Conservation (phyloP, 2,329 filamentous ascomycete genomes). For the Beauveria asiatica region DNA sequence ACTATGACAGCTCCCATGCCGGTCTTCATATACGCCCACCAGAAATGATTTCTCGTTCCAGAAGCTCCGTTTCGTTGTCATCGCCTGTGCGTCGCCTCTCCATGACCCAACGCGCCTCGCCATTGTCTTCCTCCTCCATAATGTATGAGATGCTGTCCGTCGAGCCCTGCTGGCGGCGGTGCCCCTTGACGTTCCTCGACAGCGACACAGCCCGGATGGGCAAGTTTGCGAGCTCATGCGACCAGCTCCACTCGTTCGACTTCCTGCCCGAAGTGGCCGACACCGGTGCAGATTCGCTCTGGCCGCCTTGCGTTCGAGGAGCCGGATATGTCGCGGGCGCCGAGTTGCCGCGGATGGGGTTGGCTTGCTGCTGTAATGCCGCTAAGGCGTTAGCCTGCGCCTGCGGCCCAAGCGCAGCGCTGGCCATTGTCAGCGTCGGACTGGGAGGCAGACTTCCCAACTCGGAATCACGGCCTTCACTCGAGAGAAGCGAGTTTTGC, state of each 20-base stretch:
- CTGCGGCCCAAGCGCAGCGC: slow-evolving; percentile 18
- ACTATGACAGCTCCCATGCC: neutral
- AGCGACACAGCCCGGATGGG: neutral
- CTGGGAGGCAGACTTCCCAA: slow-evolving; percentile 38
- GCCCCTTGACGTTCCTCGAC: slow-evolving; percentile 26
- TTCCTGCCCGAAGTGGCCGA: slow-evolving; percentile 1
- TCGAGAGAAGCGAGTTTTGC: slow-evolving; percentile 42
- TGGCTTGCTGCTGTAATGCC: neutral
- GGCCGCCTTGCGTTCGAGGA: neutral
- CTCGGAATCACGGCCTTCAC: slow-evolving; percentile 41
- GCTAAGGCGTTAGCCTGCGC: neutral
- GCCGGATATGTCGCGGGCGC: slow-evolving; percentile 1
- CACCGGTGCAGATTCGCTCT: slow-evolving; percentile 9
- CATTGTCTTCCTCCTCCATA: slow-evolving; percentile 52
- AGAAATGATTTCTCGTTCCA: slow-evolving; percentile 56
- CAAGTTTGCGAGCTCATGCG: neutral
- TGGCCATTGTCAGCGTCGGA: slow-evolving; percentile 40
- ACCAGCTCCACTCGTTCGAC: slow-evolving; percentile 9
- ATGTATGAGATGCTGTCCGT: slow-evolving; percentile 64
- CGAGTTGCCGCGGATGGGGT: slow-evolving; percentile 8
- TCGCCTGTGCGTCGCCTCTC: slow-evolving; percentile 60
- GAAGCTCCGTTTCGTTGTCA: slow-evolving; percentile 54
- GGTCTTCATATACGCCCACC: slow-evolving; percentile 37
- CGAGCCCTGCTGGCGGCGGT: slow-evolving; percentile 42
- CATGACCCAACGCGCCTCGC: slow-evolving; percentile 58